phyloP scores from a whole-genome alignment of 2,329 filamentous ascomycete genomes.

The Alternaria triticina region DNA sequence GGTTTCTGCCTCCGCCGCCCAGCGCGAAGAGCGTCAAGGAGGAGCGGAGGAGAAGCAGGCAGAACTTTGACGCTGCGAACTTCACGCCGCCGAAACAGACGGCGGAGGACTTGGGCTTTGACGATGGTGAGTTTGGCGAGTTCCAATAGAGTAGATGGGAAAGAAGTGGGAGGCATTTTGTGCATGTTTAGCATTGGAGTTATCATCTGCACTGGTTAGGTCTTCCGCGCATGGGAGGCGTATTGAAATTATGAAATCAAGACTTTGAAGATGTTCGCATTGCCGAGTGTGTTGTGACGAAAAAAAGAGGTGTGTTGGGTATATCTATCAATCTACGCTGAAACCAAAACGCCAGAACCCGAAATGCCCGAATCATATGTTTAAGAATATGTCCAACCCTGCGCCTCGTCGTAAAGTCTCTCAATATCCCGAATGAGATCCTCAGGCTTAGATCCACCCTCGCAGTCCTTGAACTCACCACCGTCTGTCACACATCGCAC shows the following conservation, averaged over 20 bases:
- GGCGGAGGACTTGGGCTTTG: slow-evolving; percentile 74
- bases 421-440: slow-evolving; percentile 80
- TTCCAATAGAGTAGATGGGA: slow-evolving; percentile 61
- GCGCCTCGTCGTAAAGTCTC: slow-evolving; percentile 62
- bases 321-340: slow-evolving; percentile 9
- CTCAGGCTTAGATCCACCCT: slow-evolving; percentile 68
- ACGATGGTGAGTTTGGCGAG: slow-evolving; percentile 88
- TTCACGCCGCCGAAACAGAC: slow-evolving; percentile 29
- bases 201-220: slow-evolving; percentile 12
- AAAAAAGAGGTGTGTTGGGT: neutral
- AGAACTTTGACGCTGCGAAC: slow-evolving; percentile 42
- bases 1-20: slow-evolving; percentile 70
- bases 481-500: slow-evolving; percentile 84
- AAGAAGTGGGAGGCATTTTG: slow-evolving; percentile 1
- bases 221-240: slow-evolving; percentile 29
- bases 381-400: slow-evolving; percentile 35
- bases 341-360: neutral
- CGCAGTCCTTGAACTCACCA: slow-evolving; percentile 80
- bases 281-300: neutral
- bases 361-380: neutral
- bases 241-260: slow-evolving; percentile 9
- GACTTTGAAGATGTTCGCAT: neutral
- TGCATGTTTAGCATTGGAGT: slow-evolving; percentile 27
- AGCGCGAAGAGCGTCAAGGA: slow-evolving; percentile 67
- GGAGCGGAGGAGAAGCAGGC: slow-evolving; percentile 62